Base-by-base conservation (phyloP, 2,329 filamentous ascomycete species). In the Bipolaris bicolor region DNA sequence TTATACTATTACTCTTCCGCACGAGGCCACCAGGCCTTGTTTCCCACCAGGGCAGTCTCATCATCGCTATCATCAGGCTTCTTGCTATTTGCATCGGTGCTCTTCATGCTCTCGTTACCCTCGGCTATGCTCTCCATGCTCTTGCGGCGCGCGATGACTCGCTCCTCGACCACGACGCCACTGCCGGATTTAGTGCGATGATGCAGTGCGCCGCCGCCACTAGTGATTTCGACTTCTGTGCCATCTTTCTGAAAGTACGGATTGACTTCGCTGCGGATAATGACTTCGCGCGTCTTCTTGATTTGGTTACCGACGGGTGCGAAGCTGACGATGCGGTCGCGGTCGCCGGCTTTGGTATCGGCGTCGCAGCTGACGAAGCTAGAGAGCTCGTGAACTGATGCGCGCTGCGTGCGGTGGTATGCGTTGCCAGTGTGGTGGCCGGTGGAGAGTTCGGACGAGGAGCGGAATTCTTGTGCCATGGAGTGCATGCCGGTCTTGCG, bases 401-500 rank as follows among this genome's bases (percentile, higher is more conserved):
- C 52, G 16, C 58, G 57, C 18, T 60, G 60, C 15, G 60, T 47
- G n/a, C 46, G 49, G 41, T 50, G 36, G 11, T 49, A n/a, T 20
- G 37, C 2, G 20, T 49, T 7, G 22, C 52, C 60, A 9, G 61
- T 20, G 5, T 46, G 9, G 16, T 29, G 61, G 37, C 48, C 62
- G 5, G 66, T 60, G 3, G 65, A 68, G 9, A 64, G 45, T 54
- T 69, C 66, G n/a, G 63, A 67, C 1, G 63, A 60, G 5, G 69
- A 73, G n/a, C 50, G 63, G 67, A 73, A 74, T 60, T 74, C 71
- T 15, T 69, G 51, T 16, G 65, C 67, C 10, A 73, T 57, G 5
- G 67, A 66, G 22, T 57, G 62, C 46, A 71, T 67, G 49, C 71
- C 71, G 1, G 61, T 66, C 49, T 65, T 67, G 41, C 69, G 65